Base-by-base conservation (phyloP, 1,284 basidiomycete genomes). In the Albatrellus sp. region DNA sequence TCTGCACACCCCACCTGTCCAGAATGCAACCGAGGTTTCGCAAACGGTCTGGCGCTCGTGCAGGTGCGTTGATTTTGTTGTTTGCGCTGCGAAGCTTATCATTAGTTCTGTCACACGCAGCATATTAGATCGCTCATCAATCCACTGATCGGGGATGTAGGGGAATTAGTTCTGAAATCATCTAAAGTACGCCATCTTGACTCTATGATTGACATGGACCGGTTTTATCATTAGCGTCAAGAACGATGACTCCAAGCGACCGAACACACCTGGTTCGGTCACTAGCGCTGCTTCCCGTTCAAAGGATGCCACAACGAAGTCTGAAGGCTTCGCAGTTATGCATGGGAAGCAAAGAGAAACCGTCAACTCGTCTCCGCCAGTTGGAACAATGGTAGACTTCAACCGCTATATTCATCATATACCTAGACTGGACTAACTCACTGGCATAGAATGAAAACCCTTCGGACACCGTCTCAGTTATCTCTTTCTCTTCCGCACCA, bases 71-170 rank as follows among this genome's bases (percentile, higher is more conserved):
- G 30, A 3, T 14, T 29, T 42, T 13, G 13, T 13, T 19, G 19
- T 19, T 17, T 9, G 3, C 16, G 4, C 35, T 38, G 20, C 19
- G 12, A 31, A n/a, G 14, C 13, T n/a, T 14, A n/a, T 12, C 24
- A 24, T 24, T 19, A 38, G 37, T 42, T 8, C 34, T 29, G 40
- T 42, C 16, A 31, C 2, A 35, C 16, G 28, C 36, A 52, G 51
- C 51, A 52, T 46, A 48, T 52, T 34, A 46, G 49, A 35, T 30
- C 42, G 33, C 49, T 52, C 39, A 52, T 51, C 44, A 52, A 52
- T 19, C 50, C 47, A 43, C 44, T 52, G 10, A 43, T 52, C 17
- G 42, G 41, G 16, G 46, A 45, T 16, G 37, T 39, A 19, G 46
- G 43, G 37, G 44, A 37, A 31, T 46, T 52, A 31, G 43, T 44